phyloP scores from a whole-genome alignment of 2,329 filamentous ascomycete genomes.

The Pseudophaeomoniella oleicola region DNA sequence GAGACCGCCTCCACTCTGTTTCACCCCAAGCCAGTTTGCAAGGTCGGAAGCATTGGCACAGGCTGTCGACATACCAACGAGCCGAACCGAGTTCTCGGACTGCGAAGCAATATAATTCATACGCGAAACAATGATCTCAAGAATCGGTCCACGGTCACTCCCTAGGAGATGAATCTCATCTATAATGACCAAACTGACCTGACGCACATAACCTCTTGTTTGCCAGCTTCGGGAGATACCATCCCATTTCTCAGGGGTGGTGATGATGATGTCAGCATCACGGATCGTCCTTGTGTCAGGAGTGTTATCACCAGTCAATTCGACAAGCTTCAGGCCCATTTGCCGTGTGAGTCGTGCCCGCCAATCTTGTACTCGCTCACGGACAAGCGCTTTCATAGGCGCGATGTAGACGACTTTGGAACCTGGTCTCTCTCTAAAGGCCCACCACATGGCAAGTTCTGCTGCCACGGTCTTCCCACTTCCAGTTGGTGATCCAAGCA shows the following conservation, averaged over 20 bases:
- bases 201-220: conserved; percentile 85
- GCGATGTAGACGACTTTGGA: conserved; percentile 98
- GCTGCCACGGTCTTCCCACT: conserved; percentile 96
- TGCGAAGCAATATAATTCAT: conserved; percentile 99
- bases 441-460: conserved; percentile 99
- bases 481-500: conserved; percentile 88
- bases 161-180: conserved; percentile 97
- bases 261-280: conserved; percentile 94
- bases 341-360: conserved; percentile 63
- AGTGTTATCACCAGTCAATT: conserved; percentile 94
- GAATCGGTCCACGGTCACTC: conserved; percentile 87
- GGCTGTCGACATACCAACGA: conserved; percentile 98
- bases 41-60: conserved; percentile 92
- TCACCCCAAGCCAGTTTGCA: conserved; percentile 93
- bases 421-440: conserved; percentile 82
- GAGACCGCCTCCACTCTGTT: conserved; percentile 46
- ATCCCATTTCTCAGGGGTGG: conserved; percentile 99
- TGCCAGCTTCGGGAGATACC: conserved; percentile 99
- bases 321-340: conserved; percentile 79
- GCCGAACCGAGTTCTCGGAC: conserved; percentile 71
- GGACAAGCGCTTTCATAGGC: conserved; percentile 96
- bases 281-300: conserved; percentile 91
- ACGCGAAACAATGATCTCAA: conserved; percentile 82
- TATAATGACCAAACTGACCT: conserved; percentile 93
- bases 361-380: conserved; percentile 95